Evolutionary conservation across 495 filamentous ascomycete genomes (phyloP).

Genomic region (Xanthoparmelia taractica): DNA sequence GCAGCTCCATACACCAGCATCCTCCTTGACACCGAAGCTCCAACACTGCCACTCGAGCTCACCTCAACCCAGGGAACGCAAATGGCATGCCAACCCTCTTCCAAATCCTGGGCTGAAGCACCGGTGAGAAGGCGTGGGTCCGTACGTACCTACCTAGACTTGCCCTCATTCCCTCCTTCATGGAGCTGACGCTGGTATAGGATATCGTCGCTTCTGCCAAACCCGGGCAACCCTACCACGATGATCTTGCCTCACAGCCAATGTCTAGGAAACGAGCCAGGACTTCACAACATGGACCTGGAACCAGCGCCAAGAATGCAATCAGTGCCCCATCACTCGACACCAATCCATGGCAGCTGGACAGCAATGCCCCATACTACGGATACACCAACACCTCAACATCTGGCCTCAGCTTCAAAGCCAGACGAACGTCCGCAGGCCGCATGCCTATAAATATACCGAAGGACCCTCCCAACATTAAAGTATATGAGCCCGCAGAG

Average conservation of each 20-base stretch:
- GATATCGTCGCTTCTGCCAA: background rate
- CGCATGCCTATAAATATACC: background rate
- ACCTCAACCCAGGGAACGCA: background rate
- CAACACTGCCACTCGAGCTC: background rate
- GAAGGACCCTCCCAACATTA: background rate
- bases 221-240: background rate
- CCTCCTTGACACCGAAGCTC: background rate
- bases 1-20: background rate
- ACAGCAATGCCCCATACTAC: background rate
- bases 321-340: background rate
- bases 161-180: background rate
- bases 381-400: background rate
- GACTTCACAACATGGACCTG: slow-evolving; percentile 1
- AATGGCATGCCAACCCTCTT: background rate
- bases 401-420: slow-evolving; percentile 3
- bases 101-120: background rate
- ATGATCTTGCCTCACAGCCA: background rate
- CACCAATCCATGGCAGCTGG: background rate
- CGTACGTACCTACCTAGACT: background rate
- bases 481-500: background rate
- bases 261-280: slow-evolving; percentile 3
- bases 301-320: background rate
- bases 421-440: background rate
- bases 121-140: background rate
- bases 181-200: slow-evolving; percentile 2